phyloP scores from a whole-genome alignment of 2,329 filamentous ascomycete genomes.

The Nigrospora osmanthi region DNA sequence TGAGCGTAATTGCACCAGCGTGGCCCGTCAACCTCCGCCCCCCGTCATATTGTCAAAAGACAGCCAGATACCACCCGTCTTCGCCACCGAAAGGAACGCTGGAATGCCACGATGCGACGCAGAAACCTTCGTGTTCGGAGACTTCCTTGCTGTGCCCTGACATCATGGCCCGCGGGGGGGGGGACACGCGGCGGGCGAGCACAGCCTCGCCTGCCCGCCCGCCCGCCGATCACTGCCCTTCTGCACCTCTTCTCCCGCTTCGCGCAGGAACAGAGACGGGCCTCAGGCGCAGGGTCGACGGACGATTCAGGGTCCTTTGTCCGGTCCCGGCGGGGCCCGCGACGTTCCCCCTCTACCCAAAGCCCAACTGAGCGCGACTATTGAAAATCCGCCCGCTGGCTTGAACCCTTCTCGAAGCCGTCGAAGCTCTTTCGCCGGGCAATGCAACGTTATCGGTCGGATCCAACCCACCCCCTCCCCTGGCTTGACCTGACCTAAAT shows the following conservation, averaged over 20 bases:
- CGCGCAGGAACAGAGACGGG: background rate
- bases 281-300: background rate
- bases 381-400: background rate
- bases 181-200: background rate
- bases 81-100: background rate
- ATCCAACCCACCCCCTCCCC: background rate
- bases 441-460: constrained; percentile 1
- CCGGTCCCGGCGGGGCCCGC: background rate
- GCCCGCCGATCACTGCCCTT: background rate
- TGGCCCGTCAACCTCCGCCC: background rate
- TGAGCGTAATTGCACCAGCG: too few species aligned
- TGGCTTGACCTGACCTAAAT: background rate
- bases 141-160: background rate
- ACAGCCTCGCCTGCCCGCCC: background rate
- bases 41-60: background rate
- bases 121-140: background rate
- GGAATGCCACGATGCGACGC: background rate
- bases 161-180: constrained; percentile 1
- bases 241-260: background rate
- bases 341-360: background rate
- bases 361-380: background rate
- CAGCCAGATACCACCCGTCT: background rate
- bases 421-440: background rate
- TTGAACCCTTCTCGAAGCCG: background rate
- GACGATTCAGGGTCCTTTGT: background rate